Base-by-base conservation (phyloP, 2,329 filamentous ascomycete genomes). In the Alternaria novae-zelandiae region DNA sequence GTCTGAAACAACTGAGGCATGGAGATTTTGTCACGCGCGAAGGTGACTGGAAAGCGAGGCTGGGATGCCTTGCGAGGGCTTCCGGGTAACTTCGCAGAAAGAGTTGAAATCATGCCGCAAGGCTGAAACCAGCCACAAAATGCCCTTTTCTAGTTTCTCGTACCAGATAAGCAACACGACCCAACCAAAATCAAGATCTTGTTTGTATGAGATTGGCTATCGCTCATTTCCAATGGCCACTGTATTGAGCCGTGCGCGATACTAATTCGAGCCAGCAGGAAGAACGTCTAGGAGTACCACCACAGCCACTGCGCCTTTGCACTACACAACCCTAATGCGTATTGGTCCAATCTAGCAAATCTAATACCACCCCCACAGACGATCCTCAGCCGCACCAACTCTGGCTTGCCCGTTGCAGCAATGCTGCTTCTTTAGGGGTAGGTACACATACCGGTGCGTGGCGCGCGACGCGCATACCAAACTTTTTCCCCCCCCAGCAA, bases 401-500 rank as follows among this genome's bases (percentile, higher is more conserved):
- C 9, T 0, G 11, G 1, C 2, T 17, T 1, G n/a, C 36, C 36
- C n/a, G 3, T 17, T 17, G 36, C 11, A 3, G 36, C 36, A 41
- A 41, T 41, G 15, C 0, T 4, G 8, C 0, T 41, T 15, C 32
- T 41, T 41, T 41, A n/a, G 32, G 32, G 32, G 36, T 11, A 41
- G n/a, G 36, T 41, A 41, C 36, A 17, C 36, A 41, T 41, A 41
- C 36, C n/a, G 1, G 36, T 15, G 9, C n/a, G 11, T 41, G 36
- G 5, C 36, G 9, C 36, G 36, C n/a, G n/a, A 41, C n/a, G 36
- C 36, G n/a, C 8, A 41, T 0, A 11, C n/a, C 36, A 41, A 3
- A 41, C 0, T 0, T 17, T 17, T 41, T 6, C n/a, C 1, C 0
- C 7, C 9, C 36, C 36, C 5, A 41, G 15, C n/a, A 0, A 41